Conservation (phyloP, 1,284 basidiomycete genomes). For the Pholiota adiposa region DNA sequence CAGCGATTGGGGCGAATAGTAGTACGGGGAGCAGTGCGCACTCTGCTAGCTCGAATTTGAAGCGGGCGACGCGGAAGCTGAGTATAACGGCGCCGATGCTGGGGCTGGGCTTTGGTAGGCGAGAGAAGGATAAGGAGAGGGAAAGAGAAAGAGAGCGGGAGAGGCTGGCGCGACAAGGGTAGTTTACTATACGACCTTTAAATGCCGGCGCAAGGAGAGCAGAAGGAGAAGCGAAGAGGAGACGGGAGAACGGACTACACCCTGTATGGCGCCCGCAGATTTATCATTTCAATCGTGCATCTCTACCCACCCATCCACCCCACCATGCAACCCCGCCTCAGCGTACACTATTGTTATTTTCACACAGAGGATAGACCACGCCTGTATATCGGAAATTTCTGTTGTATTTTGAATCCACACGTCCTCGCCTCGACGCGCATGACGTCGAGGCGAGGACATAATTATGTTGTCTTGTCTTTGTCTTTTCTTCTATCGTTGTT, state of each 20-base stretch:
- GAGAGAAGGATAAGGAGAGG: conserved; percentile 47
- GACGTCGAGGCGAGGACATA: conserved; percentile 1
- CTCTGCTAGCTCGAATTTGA: conserved; percentile 32
- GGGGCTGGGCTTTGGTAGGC: conserved; percentile 61
- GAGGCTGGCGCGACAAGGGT: conserved; percentile 5
- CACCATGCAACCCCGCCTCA: neutral
- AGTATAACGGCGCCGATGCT: conserved; percentile 68
- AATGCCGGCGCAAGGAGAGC: neutral
- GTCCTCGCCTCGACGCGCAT: neutral
- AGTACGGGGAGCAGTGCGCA: conserved; percentile 29
- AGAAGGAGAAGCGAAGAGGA: neutral
- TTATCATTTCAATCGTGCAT: conserved; percentile 3
- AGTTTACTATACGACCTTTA: neutral
- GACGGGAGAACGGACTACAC: conserved; percentile 12
- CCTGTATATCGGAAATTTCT: conserved; percentile 7
- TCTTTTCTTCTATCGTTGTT: neutral
- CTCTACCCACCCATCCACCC: conserved; percentile 7
- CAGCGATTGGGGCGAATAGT: conserved; percentile 30
- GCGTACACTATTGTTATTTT: conserved; percentile 12
- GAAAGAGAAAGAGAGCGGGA: conserved; percentile 20
- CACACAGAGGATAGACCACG: conserved; percentile 13
- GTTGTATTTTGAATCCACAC: conserved; percentile 10
- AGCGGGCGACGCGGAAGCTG: conserved; percentile 64
- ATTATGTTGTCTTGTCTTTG: conserved; percentile 8
- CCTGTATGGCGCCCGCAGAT: conserved; percentile 16